phyloP scores from a whole-genome alignment of 2,329 filamentous ascomycete species.

The Fusarium tricinctum region DNA sequence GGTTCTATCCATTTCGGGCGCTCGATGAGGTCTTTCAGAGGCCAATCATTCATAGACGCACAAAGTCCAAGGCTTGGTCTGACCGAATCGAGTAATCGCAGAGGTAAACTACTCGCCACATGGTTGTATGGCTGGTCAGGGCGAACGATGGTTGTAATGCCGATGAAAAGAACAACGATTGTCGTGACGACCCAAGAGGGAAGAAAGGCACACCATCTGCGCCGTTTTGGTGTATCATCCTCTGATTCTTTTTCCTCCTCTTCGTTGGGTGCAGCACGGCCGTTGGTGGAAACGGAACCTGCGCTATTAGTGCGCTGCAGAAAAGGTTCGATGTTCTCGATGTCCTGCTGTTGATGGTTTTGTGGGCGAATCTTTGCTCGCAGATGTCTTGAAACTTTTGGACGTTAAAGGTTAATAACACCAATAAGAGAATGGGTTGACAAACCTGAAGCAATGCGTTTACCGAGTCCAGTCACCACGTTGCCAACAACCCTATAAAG shows the following conservation, averaged over 20 bases:
- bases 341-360: slow-evolving; percentile 29
- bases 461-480: slow-evolving; percentile 37
- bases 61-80: slow-evolving; percentile 42
- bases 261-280: slow-evolving; percentile 17
- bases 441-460: slow-evolving; percentile 45
- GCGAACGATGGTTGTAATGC: slow-evolving; percentile 42
- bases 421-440: not conserved
- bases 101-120: slow-evolving; percentile 51
- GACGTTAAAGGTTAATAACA: slow-evolving; percentile 14
- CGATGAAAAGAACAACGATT: slow-evolving; percentile 38
- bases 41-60: slow-evolving; percentile 45
- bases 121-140: slow-evolving; percentile 50
- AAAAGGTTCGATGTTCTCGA: slow-evolving; percentile 40
- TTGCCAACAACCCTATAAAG: slow-evolving; percentile 43
- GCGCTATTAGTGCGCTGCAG: slow-evolving; percentile 22
- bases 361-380: slow-evolving; percentile 34
- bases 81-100: slow-evolving; percentile 47
- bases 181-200: slow-evolving; percentile 31
- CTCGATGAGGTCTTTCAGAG: slow-evolving; percentile 48
- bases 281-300: slow-evolving; percentile 10
- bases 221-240: slow-evolving; percentile 1
- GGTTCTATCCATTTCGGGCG: slow-evolving; percentile 46
- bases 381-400: slow-evolving; percentile 30
- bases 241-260: slow-evolving; percentile 29
- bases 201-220: slow-evolving; percentile 24